Base-by-base conservation (phyloP, 345 rosid species). In the Hypericum perforatum region DNA sequence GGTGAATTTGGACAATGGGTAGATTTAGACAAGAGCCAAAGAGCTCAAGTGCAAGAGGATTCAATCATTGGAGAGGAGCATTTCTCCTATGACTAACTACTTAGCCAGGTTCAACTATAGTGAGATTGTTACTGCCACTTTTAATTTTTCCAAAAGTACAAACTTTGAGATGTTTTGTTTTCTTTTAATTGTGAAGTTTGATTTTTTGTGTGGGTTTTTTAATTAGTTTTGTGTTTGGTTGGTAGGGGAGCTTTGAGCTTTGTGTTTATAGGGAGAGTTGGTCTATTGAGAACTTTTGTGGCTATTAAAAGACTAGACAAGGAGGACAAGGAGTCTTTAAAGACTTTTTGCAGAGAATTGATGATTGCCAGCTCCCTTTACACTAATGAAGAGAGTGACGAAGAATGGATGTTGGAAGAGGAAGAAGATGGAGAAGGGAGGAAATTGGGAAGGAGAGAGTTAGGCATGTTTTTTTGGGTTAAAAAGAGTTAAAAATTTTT, bases 221-320 rank as follows among this genome's bases (percentile, higher is more conserved):
- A 22, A 22, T 22, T 22, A 4, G 32, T 22, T n/a, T 22, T 22
- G 32, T 22, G 32, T 22, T n/a, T 22, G 32, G 32, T 22, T 22
- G 98, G 98, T 49, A 82, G 92, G 75, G 98, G 98, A 64, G 96
- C 96, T 48, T 66, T 76, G 70, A 91, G 98, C 82, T 85, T 67
- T 74, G 96, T 91, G 22, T 91, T 78, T 64, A 81, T 85, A 49
- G 98, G 95, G 13, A 81, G 72, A 82, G 74, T 87, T 56, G 96
- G 96, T 58, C 10, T 90, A 37, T 70, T 84, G 80, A 70, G 84
- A 63, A 79, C 80, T 54, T 58, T 70, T 1, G 79, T 91, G 57
- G 95, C 98, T 37, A 76, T 91, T 42, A 91, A 91, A 76, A 82
- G 70, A 61, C 63, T 91, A 58, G 96, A 87, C 50, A 91, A 74